Base-by-base conservation (phyloP, 495 filamentous ascomycete species). In the Annulohypoxylon bovei region DNA sequence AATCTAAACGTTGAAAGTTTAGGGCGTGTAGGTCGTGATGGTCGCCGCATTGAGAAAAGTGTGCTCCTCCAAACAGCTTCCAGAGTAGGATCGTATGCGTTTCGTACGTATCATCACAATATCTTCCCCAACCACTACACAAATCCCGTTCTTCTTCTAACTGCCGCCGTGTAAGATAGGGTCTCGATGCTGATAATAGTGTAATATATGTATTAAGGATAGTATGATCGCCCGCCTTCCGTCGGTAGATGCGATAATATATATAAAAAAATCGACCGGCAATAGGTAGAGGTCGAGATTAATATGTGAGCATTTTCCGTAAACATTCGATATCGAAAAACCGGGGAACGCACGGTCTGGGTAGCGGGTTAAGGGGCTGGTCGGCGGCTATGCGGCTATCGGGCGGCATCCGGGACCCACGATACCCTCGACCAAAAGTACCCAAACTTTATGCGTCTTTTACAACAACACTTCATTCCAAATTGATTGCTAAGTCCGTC, bases 341-440 rank as follows among this genome's bases (percentile, higher is more conserved):
- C 30, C 23, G 32, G 46, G 33, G n/a, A 35, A 22, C 22, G 16
- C 35, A 23, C 9, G 30, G 35, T 42, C 62, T 12, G 46, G 23
- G 11, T 32, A 37, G 20, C 30, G 25, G 44, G 1, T 42, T 16
- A 63, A 28, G 53, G 58, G 35, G 30, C 37, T 37, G 4, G 23
- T 35, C 11, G 33, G 16, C 62, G 62, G 62, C 62, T 67, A 27
- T 22, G 58, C 68, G 68, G 68, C 68, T 71, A 46, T 71, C 62
- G 68, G 67, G 37, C 52, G 67, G 58, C 46, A 60, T 64, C 60
- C 55, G 67, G 66, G 37, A 14, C 27, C 6, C 6, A 30, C 54
- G 23, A 30, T 44, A 55, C 18, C 40, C 61, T 49, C n/a, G 30
- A 46, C 14, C 39, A 46, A 28, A 57, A 18, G 16, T 18, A 20